phyloP scores from a whole-genome alignment of 164 flowering plant species.

The Tetrastigma voinierianum region DNA sequence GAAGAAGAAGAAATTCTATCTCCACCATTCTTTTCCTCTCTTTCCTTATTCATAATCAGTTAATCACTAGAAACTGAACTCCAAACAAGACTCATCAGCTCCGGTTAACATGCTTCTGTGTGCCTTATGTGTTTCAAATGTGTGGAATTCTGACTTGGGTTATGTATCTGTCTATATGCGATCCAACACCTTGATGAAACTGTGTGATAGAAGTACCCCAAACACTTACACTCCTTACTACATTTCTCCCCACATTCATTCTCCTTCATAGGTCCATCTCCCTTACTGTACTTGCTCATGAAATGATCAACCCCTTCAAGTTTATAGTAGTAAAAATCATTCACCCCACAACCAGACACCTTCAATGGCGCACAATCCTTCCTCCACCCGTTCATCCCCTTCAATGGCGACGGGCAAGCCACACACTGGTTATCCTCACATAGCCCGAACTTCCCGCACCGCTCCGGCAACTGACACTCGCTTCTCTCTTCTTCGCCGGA shows the following conservation, averaged over 20 bases:
- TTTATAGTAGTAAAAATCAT: constrained; percentile 11
- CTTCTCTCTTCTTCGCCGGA: no score
- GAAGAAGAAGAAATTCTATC: no score
- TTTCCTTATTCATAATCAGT: no score
- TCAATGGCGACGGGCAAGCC: constrained; percentile 22
- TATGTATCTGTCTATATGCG: constrained; percentile 18
- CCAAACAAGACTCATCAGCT: no score
- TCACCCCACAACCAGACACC: neutral
- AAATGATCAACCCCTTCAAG: neutral
- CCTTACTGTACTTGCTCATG: no score
- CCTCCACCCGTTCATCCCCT: constrained; percentile 20
- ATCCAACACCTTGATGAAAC: constrained; percentile 18
- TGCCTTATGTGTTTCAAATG: constrained; percentile 16
- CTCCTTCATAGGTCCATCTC: neutral
- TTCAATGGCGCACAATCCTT: constrained; percentile 10
- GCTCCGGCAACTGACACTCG: no score
- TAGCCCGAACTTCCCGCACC: constrained; percentile 17
- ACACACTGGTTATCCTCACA: constrained; percentile 25
- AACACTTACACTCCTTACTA: constrained; percentile 22
- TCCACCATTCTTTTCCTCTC: no score
- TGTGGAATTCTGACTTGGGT: constrained; percentile 6
- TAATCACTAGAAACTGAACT: no score
- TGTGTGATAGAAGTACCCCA: constrained; percentile 21
- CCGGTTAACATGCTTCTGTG: neutral
- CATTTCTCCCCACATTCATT: constrained; percentile 16